Conservation (phyloP, 768 basidiomycete genomes). For the Lactifluus echinatus region DNA sequence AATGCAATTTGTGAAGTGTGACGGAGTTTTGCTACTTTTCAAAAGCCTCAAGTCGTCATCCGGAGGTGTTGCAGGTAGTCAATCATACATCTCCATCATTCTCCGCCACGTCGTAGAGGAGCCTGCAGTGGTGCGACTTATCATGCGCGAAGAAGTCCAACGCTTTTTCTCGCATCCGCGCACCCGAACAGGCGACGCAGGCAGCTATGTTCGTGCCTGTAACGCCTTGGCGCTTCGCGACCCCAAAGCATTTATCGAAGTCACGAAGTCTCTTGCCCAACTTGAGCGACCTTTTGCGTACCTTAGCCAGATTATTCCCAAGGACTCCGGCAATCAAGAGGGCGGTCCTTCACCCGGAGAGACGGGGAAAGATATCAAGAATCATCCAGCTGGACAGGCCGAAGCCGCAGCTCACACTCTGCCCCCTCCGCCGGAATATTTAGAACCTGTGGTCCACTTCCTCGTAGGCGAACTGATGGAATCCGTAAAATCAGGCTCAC, state of each 20-base stretch:
- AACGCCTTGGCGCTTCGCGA: constrained; percentile 78
- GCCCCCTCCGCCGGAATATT: constrained; percentile 33
- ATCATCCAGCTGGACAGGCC: constrained; percentile 1
- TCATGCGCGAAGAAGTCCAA: constrained; percentile 80
- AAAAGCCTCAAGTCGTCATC: constrained; percentile 51
- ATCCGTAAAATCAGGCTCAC: constrained; percentile 34
- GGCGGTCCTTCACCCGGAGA: neutral
- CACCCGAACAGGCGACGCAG: constrained; percentile 57
- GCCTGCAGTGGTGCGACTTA: constrained; percentile 43
- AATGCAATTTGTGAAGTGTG: constrained; percentile 54
- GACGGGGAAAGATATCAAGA: constrained; percentile 22
- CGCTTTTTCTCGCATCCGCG: constrained; percentile 72
- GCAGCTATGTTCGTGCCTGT: constrained; percentile 65
- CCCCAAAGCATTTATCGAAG: constrained; percentile 64
- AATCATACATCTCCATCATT: constrained; percentile 78
- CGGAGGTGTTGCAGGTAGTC: constrained; percentile 50
- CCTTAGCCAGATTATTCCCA: constrained; percentile 26
- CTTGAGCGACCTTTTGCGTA: constrained; percentile 52
- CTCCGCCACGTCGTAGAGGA: constrained; percentile 92
- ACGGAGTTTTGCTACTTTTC: constrained; percentile 59
- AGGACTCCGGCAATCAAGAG: constrained; percentile 14
- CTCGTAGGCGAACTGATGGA: constrained; percentile 64
- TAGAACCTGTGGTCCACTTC: constrained; percentile 58
- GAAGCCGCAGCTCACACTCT: constrained; percentile 22
- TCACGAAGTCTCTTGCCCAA: constrained; percentile 60